Conservation (phyloP, 345 rosid genomes). For the Raphanus sativus region DNA sequence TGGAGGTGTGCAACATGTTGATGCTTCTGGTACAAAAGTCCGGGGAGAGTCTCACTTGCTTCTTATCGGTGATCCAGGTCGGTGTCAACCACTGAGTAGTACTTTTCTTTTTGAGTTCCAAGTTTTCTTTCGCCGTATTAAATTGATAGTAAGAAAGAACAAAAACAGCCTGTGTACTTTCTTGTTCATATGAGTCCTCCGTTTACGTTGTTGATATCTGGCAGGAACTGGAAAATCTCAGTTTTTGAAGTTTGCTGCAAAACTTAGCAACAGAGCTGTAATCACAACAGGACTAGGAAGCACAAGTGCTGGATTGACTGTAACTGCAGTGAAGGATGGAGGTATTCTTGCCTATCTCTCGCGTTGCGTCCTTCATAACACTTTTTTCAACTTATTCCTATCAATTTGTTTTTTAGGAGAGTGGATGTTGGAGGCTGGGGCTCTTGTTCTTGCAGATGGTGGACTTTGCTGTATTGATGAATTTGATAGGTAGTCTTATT, state of each 20-base stretch:
- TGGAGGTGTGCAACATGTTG: slow-evolving; percentile 97
- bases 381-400: neutral
- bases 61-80: slow-evolving; percentile 97
- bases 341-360: slow-evolving; percentile 44
- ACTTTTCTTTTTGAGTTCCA: neutral
- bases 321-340: slow-evolving; percentile 96
- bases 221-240: slow-evolving; percentile 97
- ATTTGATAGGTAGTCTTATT: slow-evolving; percentile 75
- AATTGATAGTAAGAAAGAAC: neutral
- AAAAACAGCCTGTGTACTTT: neutral
- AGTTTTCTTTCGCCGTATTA: neutral
- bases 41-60: slow-evolving; percentile 98
- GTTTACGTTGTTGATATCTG: slow-evolving; percentile 18
- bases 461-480: slow-evolving; percentile 98
- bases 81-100: slow-evolving; percentile 9
- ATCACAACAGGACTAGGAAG: slow-evolving; percentile 96
- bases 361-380: slow-evolving; percentile 2
- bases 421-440: slow-evolving; percentile 99
- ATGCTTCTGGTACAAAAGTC: slow-evolving; percentile 90
- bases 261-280: slow-evolving; percentile 86
- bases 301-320: slow-evolving; percentile 97
- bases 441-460: slow-evolving; percentile 97
- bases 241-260: slow-evolving; percentile 95
- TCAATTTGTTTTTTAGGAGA: slow-evolving; percentile 54
- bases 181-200: neutral